Evolutionary conservation across 148 eudicot genomes (phyloP), one percentile per base, ranked within the genome.

Genomic region (Spergularia bocconei): DNA sequence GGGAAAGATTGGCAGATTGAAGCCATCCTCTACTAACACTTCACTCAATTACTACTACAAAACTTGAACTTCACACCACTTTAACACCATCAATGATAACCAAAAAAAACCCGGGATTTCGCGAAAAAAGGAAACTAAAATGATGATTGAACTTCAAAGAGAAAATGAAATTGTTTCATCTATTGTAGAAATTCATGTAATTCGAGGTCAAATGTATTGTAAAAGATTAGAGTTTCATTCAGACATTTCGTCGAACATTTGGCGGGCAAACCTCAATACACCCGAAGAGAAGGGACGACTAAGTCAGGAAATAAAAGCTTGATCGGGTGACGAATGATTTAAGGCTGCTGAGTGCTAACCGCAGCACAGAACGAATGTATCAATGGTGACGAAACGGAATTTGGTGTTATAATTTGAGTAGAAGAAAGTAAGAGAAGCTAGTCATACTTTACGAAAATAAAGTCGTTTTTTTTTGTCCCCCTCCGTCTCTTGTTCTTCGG

Each of bases 221-320:
- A 47, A 67, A 17, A 59, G 48, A 29, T 55, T 16, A 29, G 66
- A 73, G 10, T 51, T 1, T 58, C 64, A 69, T 13, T 48, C n/a
- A 10, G 79, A 71, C 79, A 75, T 75, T 75, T 60, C 29, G 65
- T 80, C 82, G 75, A 80, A 70, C 75, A 80, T 12, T 70, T 75
- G 79, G 79, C n/a, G 54, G 59, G 71, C 75, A 70, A 6, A 61
- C 25, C 78, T 21, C 15, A 60, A 36, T 25, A 36, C 36, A 48
- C 41, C 16, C 36, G 11, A 51, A 29, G 36, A 29, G 36, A 29
- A 29, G 36, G 36, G 36, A 29, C 36, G 36, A 29, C 36, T 29
- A 29, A 29, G 36, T 29, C 36, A 29, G 36, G 36, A 4, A 29
- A 29, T 44, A 44, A 44, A 44, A 44, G 9, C 48, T 44, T 44